These are phyloP conservation scores for Euphrasia arctica DNA, from an alignment of 305 asterid genomes.

Conservation along the genomic window DNA sequence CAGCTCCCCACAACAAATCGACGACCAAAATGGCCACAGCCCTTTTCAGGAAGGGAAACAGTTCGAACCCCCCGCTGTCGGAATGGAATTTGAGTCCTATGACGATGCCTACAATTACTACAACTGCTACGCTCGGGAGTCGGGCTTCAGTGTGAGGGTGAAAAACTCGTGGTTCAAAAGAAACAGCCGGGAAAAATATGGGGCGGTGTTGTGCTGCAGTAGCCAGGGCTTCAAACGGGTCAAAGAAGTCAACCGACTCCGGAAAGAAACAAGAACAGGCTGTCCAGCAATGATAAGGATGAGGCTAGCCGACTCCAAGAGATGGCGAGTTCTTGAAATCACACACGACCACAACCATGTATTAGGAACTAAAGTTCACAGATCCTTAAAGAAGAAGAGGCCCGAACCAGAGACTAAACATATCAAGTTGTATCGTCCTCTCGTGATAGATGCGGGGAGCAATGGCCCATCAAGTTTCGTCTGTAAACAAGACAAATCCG, in stretches of 20 bases:
- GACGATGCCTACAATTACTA: constrained; percentile 86
- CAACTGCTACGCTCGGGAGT: constrained; percentile 62
- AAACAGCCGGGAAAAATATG: constrained; percentile 76
- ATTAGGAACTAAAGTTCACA: constrained; percentile 47
- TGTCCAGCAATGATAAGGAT: constrained; percentile 79
- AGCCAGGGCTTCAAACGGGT: constrained; percentile 77
- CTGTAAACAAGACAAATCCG: constrained; percentile 32
- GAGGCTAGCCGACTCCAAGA: constrained; percentile 61
- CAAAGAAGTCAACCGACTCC: constrained; percentile 58
- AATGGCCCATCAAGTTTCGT: constrained; percentile 35
- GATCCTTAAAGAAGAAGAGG: constrained; percentile 45
- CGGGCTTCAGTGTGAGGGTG: constrained; percentile 72
- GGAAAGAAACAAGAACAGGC: constrained; percentile 83
- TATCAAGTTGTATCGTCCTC: constrained; percentile 54
- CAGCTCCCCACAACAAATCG: constrained; percentile 32
- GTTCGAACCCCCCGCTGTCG: constrained; percentile 59
- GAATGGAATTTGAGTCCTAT: constrained; percentile 85
- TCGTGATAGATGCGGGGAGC: constrained; percentile 50
- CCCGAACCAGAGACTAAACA: constrained; percentile 48
- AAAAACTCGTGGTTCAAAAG: constrained; percentile 85
- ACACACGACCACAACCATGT: constrained; percentile 72
- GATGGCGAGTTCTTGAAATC: constrained; percentile 77
- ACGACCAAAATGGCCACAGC: constrained; percentile 33
- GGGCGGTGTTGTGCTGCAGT: constrained; percentile 86
- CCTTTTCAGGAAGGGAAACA: constrained; percentile 38